These are phyloP conservation scores for Magnaporthales sp. DNA, from an alignment of 2,329 filamentous ascomycete species.

Conservation along the genomic window DNA sequence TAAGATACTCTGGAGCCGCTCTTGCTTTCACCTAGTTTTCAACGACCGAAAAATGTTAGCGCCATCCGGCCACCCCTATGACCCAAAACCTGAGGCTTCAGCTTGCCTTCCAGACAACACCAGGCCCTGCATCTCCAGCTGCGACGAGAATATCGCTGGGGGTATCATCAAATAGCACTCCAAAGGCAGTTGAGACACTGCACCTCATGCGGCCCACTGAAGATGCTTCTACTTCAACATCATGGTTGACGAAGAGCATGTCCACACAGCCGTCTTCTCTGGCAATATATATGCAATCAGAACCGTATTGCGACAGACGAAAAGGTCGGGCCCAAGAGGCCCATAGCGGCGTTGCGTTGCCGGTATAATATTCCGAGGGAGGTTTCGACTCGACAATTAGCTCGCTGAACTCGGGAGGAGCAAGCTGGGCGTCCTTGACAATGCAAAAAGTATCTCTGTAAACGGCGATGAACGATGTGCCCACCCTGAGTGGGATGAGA, in stretches of 20 bases:
- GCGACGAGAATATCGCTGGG: conserved; percentile 67
- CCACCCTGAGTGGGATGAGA: conserved; percentile 62
- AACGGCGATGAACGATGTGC: conserved; percentile 63
- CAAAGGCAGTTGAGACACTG: conserved; percentile 75
- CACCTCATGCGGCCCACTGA: conserved; percentile 37
- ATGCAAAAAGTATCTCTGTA: conserved; percentile 50
- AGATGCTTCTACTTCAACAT: conserved; percentile 38
- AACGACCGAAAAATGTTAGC: background rate
- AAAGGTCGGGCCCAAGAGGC: conserved; percentile 76
- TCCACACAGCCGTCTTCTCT: conserved; percentile 79
- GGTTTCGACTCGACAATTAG: conserved; percentile 31
- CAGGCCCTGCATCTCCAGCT: conserved; percentile 69
- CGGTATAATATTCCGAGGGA: conserved; percentile 37
- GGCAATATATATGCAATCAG: conserved; percentile 77
- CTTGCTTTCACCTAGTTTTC: conserved; percentile 41
- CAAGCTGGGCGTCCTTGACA: conserved; percentile 44
- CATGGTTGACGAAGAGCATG: conserved; percentile 59
- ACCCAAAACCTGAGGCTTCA: background rate
- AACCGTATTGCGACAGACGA: conserved; percentile 53
- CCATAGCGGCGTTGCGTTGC: conserved; percentile 53
- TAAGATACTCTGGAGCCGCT: conserved; percentile 41
- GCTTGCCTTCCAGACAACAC: conserved; percentile 64
- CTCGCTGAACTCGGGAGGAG: conserved; percentile 36
- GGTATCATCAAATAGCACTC: conserved; percentile 58
- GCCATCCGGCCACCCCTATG: background rate